Evolutionary conservation across 768 basidiomycete species (phyloP).

Genomic region (Suillus clintonianus): DNA sequence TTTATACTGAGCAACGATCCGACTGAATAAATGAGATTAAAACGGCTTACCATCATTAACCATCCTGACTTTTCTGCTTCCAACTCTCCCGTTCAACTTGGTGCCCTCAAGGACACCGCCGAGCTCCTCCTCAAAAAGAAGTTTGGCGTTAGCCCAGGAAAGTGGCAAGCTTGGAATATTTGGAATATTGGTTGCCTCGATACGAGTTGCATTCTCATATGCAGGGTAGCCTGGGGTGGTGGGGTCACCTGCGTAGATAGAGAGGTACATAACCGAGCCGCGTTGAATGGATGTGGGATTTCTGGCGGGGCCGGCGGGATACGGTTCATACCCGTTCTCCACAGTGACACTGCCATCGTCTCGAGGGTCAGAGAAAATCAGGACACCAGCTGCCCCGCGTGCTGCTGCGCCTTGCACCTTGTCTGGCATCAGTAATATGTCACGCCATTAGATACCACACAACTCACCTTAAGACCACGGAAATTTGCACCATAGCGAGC

Average conservation of each 20-base stretch:
- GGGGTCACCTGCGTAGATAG: constrained; percentile 72
- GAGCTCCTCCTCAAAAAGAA: constrained; percentile 59
- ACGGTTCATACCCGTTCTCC: constrained; percentile 72
- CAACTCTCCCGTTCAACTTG: constrained; percentile 50
- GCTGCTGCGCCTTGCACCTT: constrained; percentile 85
- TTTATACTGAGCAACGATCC: background rate
- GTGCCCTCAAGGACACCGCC: constrained; percentile 40
- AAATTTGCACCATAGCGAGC: constrained; percentile 75
- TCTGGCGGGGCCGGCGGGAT: constrained; percentile 83
- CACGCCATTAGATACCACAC: constrained; percentile 17
- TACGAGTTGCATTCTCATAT: constrained; percentile 76
- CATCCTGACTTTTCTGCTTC: constrained; percentile 48
- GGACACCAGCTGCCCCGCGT: constrained; percentile 70
- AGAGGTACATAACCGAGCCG: constrained; percentile 77
- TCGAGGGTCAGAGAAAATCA: constrained; percentile 85
- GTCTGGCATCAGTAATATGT: constrained; percentile 15
- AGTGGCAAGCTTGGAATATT: constrained; percentile 87
- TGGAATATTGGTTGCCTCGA: constrained; percentile 62
- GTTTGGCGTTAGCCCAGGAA: constrained; percentile 81
- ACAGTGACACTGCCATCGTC: constrained; percentile 82
- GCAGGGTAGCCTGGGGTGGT: constrained; percentile 88
- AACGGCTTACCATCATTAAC: constrained; percentile 53
- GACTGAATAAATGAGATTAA: too few relatives aligned
- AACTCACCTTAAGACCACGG: constrained; percentile 79
- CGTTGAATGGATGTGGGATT: constrained; percentile 84